Base-by-base conservation (phyloP, 371 early-diverging fungal species). In the Mucor lusitanicus region DNA sequence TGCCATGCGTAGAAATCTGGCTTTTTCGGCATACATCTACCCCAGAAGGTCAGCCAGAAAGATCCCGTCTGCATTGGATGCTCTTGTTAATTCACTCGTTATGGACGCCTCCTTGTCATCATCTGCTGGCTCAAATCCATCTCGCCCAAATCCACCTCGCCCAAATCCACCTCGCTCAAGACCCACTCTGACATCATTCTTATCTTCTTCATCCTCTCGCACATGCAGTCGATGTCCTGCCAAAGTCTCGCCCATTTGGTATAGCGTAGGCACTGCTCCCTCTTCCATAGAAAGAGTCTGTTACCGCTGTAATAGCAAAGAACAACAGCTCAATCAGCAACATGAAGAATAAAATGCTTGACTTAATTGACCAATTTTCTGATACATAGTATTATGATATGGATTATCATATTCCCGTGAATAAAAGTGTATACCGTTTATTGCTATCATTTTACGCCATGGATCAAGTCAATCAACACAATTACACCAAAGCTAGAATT, bases 1-100 rank as follows among this genome's bases (percentile, higher is more conserved):
- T 2, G 82, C 80, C 25, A 77, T 74, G 75, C 73, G 82, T 40
- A 60, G 69, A 1, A 67, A 60, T 28, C 56, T 55, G 30, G 65
- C 64, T n/a, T 30, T 58, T 15, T 32, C 40, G 8, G 30, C 64
- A 17, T 9, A 44, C 7, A 50, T 21, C 15, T 13, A 12, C 8
- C 6, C 27, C 19, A 27, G 28, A n/a, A 48, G 42, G n/a, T 4
- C 54, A 3, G n/a, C n/a, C 13, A 44, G 25, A 7, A 68, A 65
- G 28, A 50, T 72, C 12, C 72, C 65, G 39, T 44, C 27, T 42
- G 42, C 65, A 19, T 19, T 54, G 6, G 72, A 64, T n/a, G 72
- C 72, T 21, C 59, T 39, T 5, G 23, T 72, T 9, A 62, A 72
- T 33, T 64, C 72, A 7, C 13, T 72, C 1, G 23, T 28, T 3